Conservation (phyloP, 2,329 filamentous ascomycete species). For the Ambrosiella beaveri region DNA sequence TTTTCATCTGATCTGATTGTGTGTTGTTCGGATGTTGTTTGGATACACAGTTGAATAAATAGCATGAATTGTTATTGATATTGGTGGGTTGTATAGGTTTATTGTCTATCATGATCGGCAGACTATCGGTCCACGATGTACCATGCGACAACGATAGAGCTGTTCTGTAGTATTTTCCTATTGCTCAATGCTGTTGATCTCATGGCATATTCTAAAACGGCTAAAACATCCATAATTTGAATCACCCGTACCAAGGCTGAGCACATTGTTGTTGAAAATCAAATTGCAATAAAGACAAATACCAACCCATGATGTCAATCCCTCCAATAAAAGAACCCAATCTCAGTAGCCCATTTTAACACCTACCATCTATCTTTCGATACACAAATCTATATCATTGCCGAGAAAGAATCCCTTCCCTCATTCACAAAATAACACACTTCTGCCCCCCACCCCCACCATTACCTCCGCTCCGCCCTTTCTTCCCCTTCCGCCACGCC, state of each 20-base stretch:
- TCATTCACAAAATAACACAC: conserved; percentile 15
- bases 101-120: too few relatives aligned
- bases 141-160: too few relatives aligned
- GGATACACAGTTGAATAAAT: too few relatives aligned
- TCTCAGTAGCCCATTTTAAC: background rate
- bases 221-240: background rate
- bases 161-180: too few relatives aligned
- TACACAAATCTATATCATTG: background rate
- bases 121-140: too few relatives aligned
- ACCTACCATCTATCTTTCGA: background rate
- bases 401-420: background rate
- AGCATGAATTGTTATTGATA: too few relatives aligned
- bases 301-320: background rate
- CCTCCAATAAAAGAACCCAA: background rate
- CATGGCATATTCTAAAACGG: background rate
- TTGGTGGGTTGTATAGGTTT: too few relatives aligned
- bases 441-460: conserved; percentile 16
- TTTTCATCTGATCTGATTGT: too few relatives aligned
- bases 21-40: too few relatives aligned
- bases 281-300: background rate
- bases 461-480: conserved; percentile 17
- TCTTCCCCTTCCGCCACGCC: conserved; percentile 19
- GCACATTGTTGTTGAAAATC: background rate
- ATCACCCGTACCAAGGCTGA: background rate
- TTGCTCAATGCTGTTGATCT: too few relatives aligned